Base-by-base conservation (phyloP, 257 asterid genomes). In the Jaltomata sinuosa region DNA sequence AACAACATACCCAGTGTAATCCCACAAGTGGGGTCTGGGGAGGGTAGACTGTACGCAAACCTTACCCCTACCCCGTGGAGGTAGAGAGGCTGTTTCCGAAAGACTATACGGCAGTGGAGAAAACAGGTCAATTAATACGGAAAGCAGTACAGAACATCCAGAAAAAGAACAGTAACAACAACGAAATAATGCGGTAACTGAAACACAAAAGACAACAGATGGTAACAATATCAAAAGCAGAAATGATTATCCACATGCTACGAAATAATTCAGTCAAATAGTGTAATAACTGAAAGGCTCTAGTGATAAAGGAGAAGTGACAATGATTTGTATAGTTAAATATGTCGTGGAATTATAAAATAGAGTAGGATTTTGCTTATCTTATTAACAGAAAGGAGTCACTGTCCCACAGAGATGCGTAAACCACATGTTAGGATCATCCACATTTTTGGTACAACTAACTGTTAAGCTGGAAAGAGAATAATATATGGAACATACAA, bases 361-460 rank as follows among this genome's bases (percentile, higher is more conserved):
- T 62, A 81, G 84, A 74, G 53, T 84, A 12, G 71, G 85, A 71
- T n/a, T 42, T 72, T 42, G 54, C 55, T 40, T 22, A 40, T 72
- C 53, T 72, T 40, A 15, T 40, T 21, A 40, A 71, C 31, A 69
- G 21, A 74, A 74, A 42, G 36, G 81, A 74, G 10, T 45, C 62
- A 69, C 85, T 85, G 71, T 82, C 94, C 94, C 90, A 89, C 93
- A 76, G 59, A 84, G 87, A 88, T 88, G 88, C 86, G 82, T 40
- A 86, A 76, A 81, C 64, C 89, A 81, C 87, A 86, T 85, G 88
- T 84, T 59, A 86, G 81, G 83, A 85, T 86, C 67, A 47, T 52
- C 82, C 80, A 82, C 82, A 74, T 85, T 71, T 81, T 36, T 29
- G 76, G 81, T 84, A 78, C 83, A 79, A 80, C 76, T 32, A 89